These are phyloP conservation scores for Termitomyces bulborhizus DNA, from an alignment of 768 basidiomycete genomes.

Conservation along the genomic window DNA sequence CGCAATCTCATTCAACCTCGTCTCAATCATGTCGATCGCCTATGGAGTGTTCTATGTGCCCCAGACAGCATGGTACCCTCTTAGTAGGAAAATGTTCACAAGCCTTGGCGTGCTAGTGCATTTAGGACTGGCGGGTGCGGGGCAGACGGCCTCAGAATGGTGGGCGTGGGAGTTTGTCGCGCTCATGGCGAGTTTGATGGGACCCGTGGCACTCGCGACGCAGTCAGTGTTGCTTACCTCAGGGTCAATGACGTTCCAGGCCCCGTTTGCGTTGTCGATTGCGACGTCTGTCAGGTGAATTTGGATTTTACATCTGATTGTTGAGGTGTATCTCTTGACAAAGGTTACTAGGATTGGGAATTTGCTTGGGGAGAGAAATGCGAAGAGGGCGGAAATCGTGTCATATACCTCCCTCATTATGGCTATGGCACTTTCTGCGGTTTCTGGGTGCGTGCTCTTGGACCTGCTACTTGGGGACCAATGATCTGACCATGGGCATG, in stretches of 20 bases:
- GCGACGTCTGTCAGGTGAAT: not conserved
- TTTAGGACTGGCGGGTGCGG: not conserved
- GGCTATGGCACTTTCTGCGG: not conserved
- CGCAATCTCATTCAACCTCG: not conserved
- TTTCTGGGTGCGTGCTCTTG: not conserved
- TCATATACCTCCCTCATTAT: not conserved
- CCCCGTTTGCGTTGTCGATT: not conserved
- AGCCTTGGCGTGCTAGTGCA: not conserved
- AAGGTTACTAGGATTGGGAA: not conserved
- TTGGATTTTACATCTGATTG: not conserved
- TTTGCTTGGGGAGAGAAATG: not conserved
- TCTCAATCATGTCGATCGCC: not conserved
- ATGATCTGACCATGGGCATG: not conserved
- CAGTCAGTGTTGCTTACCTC: not conserved
- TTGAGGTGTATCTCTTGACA: not conserved
- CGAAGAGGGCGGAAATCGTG: not conserved
- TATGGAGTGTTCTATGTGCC: not conserved
- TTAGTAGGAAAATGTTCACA: not conserved
- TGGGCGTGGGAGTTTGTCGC: not conserved
- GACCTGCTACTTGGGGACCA: too few species aligned
- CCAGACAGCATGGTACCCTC: not conserved
- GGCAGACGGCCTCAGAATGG: not conserved
- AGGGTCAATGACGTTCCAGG: not conserved
- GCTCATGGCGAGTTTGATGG: not conserved
- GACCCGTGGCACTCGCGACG: not conserved